These are phyloP conservation scores for Dentipellis fragilis DNA, from an alignment of 768 basidiomycete species.

Conservation along the genomic window DNA sequence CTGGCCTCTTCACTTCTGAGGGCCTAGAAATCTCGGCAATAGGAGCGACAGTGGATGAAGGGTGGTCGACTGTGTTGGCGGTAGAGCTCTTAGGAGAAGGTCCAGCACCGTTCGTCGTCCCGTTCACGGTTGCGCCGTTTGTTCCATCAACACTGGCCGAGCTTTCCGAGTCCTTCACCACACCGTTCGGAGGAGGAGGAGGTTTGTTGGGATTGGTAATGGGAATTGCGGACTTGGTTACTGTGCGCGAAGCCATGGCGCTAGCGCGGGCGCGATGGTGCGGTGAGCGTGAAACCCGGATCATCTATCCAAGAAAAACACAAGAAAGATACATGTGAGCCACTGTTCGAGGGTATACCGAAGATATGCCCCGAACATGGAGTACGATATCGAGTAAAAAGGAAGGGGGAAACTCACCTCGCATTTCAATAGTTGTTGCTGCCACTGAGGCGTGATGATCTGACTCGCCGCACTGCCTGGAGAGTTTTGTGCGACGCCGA, in stretches of 20 bases:
- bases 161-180: conserved; percentile 19
- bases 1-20: conserved; percentile 52
- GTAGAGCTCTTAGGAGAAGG: conserved; percentile 25
- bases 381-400: background rate
- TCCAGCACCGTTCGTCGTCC: conserved; percentile 19
- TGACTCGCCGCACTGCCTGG: conserved; percentile 31
- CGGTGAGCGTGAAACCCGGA: conserved; percentile 76
- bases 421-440: conserved; percentile 85
- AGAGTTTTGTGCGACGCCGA: conserved; percentile 13
- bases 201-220: conserved; percentile 84
- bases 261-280: conserved; percentile 95
- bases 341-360: background rate
- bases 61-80: conserved; percentile 39
- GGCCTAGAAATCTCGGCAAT: conserved; percentile 58
- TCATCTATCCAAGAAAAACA: conserved; percentile 40
- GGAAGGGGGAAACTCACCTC: conserved; percentile 50
- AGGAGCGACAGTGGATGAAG: conserved; percentile 70
- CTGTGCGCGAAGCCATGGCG: conserved; percentile 83
- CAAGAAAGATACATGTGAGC: background rate
- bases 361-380: conserved; percentile 11
- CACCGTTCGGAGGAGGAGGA: conserved; percentile 26
- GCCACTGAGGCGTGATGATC: conserved; percentile 80
- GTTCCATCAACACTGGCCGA: conserved; percentile 1
- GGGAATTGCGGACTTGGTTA: conserved; percentile 79
- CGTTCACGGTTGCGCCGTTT: conserved; percentile 11